Conservation (phyloP, 768 basidiomycete species). For the Cyclocybe aegerita region DNA sequence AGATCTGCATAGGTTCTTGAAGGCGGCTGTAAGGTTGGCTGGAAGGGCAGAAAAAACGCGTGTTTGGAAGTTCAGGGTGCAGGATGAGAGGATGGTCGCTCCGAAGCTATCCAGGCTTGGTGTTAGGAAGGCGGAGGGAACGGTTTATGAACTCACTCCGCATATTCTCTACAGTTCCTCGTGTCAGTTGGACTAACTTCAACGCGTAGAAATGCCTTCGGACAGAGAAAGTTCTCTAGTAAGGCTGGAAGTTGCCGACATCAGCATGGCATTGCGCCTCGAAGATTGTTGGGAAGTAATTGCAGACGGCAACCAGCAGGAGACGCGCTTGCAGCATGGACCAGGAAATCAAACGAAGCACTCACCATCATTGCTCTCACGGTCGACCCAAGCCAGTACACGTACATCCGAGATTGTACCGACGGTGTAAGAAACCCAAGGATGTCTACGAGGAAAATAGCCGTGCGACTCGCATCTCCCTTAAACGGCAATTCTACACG, state of each 20-base stretch:
- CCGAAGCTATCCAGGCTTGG: slow-evolving; percentile 49
- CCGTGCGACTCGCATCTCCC: slow-evolving; percentile 16
- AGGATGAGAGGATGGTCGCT: slow-evolving; percentile 55
- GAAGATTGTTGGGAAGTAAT: slow-evolving; percentile 9
- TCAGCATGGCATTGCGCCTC: slow-evolving; percentile 9
- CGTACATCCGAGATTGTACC: slow-evolving; percentile 11
- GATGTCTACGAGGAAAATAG: slow-evolving; percentile 20
- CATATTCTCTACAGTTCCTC: too few relatives aligned
- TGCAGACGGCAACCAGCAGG: too few relatives aligned
- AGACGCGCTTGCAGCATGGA: too few relatives aligned
- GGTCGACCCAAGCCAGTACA: slow-evolving; percentile 18
- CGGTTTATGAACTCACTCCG: too few relatives aligned
- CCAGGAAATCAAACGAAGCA: slow-evolving; percentile 11
- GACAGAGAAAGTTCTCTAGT: slow-evolving; percentile 6
- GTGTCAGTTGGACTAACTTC: too few relatives aligned
- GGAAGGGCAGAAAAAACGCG: slow-evolving; percentile 74
- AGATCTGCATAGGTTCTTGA: slow-evolving; percentile 64
- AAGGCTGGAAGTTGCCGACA: slow-evolving; percentile 16
- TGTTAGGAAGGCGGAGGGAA: not conserved
- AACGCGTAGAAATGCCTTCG: too few relatives aligned
- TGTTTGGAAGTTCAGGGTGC: slow-evolving; percentile 73
- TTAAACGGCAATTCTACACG: slow-evolving; percentile 19
- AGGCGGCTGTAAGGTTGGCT: slow-evolving; percentile 60
- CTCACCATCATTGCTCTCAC: slow-evolving; percentile 20
- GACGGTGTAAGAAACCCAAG: slow-evolving; percentile 10